Conservation (phyloP, 1,139 yeast genomes). For the Debaryomyces psychrophilus region DNA sequence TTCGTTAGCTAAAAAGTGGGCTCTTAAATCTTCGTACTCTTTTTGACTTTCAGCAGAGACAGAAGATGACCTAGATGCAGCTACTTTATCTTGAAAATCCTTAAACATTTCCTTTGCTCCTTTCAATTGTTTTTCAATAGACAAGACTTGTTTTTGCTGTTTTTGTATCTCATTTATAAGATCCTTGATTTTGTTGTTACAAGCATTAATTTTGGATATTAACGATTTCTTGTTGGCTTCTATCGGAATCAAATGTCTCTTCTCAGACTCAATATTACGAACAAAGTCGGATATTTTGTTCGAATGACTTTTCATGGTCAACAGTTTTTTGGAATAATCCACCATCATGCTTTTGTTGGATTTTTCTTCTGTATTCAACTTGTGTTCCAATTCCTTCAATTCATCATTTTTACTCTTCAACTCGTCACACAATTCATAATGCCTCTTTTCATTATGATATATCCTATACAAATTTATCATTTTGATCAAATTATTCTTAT, state of each 20-base stretch:
- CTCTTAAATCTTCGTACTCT: slow-evolving; percentile 65
- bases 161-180: slow-evolving; percentile 54
- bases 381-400: slow-evolving; percentile 32
- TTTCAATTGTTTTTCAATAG: slow-evolving; percentile 50
- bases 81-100: slow-evolving; percentile 43
- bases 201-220: slow-evolving; percentile 49
- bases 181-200: slow-evolving; percentile 56
- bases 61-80: slow-evolving; percentile 27
- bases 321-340: slow-evolving; percentile 50
- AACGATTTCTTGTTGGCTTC: slow-evolving; percentile 56
- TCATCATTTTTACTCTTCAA: slow-evolving; percentile 28
- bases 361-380: slow-evolving; percentile 26
- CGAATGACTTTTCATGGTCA: slow-evolving; percentile 45
- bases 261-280: slow-evolving; percentile 45
- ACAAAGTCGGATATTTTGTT: slow-evolving; percentile 42
- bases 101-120: slow-evolving; percentile 48
- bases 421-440: slow-evolving; percentile 31
- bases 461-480: slow-evolving; percentile 65
- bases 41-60: slow-evolving; percentile 55
- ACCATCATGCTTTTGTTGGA: slow-evolving; percentile 37
- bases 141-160: slow-evolving; percentile 49
- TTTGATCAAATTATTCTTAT: slow-evolving; percentile 49
- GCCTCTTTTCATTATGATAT: slow-evolving; percentile 63
- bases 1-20: slow-evolving; percentile 55
- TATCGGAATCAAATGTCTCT: slow-evolving; percentile 58